Evolutionary conservation across 2,329 filamentous ascomycete genomes (phyloP).

Genomic region (Penicillium sclerotiorum): DNA sequence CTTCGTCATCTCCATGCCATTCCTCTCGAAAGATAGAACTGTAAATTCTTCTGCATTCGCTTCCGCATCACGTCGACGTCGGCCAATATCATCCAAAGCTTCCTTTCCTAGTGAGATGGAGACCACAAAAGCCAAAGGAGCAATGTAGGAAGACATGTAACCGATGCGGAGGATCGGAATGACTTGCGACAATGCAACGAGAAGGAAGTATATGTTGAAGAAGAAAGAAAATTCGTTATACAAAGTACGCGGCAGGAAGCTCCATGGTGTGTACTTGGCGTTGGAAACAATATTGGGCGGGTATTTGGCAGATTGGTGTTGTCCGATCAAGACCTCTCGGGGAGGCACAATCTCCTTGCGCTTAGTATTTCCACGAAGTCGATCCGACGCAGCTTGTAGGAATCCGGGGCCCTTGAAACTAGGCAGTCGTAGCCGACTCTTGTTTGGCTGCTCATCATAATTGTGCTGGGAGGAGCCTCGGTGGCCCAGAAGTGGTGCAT

Average conservation of each 20-base stretch:
- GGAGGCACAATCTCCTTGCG: slow-evolving; percentile 57
- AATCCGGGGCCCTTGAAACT: slow-evolving; percentile 61
- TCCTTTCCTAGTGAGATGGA: slow-evolving; percentile 93
- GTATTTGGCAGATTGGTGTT: slow-evolving; percentile 72
- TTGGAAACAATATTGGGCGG: slow-evolving; percentile 93
- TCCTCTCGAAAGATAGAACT: slow-evolving; percentile 69
- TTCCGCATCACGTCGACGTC: slow-evolving; percentile 84
- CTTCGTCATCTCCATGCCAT: slow-evolving; percentile 69
- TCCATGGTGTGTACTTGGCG: slow-evolving; percentile 94
- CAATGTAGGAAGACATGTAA: slow-evolving; percentile 92
- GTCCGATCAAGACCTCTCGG: slow-evolving; percentile 74
- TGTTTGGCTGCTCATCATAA: slow-evolving; percentile 43
- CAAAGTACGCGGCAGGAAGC: slow-evolving; percentile 88
- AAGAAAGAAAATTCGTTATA: slow-evolving; percentile 99
- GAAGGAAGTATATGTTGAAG: slow-evolving; percentile 98
- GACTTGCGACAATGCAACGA: slow-evolving; percentile 91
- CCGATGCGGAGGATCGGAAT: slow-evolving; percentile 89
- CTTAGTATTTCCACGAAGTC: slow-evolving; percentile 38
- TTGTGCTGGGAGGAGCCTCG: slow-evolving; percentile 37
- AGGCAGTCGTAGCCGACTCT: slow-evolving; percentile 65
- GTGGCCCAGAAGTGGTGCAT: slow-evolving; percentile 69
- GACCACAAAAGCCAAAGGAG: slow-evolving; percentile 87
- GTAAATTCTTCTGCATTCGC: slow-evolving; percentile 91
- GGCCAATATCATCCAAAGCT: slow-evolving; percentile 86
- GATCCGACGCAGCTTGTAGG: slow-evolving; percentile 26